Evolutionary conservation across 495 filamentous ascomycete genomes (phyloP), one percentile per base, ranked within the genome.

Genomic region (Aspergillus ellipticus): DNA sequence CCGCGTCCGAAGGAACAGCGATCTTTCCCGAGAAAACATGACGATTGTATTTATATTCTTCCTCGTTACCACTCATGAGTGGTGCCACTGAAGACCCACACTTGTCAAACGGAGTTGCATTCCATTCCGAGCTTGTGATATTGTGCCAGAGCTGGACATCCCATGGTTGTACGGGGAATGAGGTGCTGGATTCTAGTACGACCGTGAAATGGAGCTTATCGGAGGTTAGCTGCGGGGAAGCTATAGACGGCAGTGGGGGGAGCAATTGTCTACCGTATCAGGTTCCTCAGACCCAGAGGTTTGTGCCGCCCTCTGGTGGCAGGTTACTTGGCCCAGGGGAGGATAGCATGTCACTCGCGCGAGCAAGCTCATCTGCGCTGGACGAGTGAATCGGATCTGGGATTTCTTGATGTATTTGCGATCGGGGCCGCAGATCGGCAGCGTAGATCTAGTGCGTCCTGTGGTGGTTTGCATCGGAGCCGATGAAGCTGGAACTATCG

Each of bases 61-160:
- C 17, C 3, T 51, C 58, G 24, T 59, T n/a, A 6, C 58, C 43
- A 56, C 33, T 72, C 70, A 82, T 35, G 69, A 75, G 50, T 33
- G 67, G 48, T 52, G 66, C 50, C 62, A 69, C 13, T 3, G 63
- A 50, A 10, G 66, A 28, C 13, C 58, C 31, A 6, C 56, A 58
- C 53, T 66, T 62, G 41, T 64, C 56, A 45, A 74, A 69, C 20
- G 63, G 65, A 41, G 77, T 62, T n/a, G 68, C 63, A 41, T 53
- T 62, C 72, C 66, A 79, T 42, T 77, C 66, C 21, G 43, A 59
- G 58, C 46, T 61, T 42, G 63, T 63, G 47, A 82, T 78, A 22
- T 88, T 87, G 62, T 92, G 83, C 90, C 90, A 96, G 1, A 96
- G 72, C 29, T 85, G 78, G 6, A 88, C 79, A 63, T 94, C 80